phyloP scores from a whole-genome alignment of 306 rosid genomes.

The Fragaria ananassa region DNA sequence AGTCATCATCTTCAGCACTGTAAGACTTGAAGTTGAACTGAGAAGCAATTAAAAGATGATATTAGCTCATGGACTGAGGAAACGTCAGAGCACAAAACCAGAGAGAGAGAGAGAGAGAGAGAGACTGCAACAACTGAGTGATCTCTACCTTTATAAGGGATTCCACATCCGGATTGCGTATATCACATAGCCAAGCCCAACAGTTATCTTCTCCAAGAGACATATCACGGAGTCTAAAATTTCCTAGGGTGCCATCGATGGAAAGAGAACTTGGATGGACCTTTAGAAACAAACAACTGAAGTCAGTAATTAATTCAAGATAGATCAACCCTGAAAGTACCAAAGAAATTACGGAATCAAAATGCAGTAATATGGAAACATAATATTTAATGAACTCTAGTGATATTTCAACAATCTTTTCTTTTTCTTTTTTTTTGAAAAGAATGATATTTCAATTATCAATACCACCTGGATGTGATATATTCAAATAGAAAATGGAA shows the following conservation, averaged over 20 bases:
- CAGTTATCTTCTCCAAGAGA: constrained; percentile 70
- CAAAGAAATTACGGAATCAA: background rate
- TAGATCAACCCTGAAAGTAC: background rate
- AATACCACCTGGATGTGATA: constrained; percentile 3
- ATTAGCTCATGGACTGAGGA: background rate
- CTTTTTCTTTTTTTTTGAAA: no score
- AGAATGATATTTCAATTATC: background rate
- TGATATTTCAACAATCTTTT: background rate
- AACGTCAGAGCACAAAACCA: constrained; percentile 2
- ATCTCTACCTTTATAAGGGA: constrained; percentile 77
- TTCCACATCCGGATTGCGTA: constrained; percentile 91
- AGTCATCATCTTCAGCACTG: constrained; percentile 84
- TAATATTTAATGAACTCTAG: background rate
- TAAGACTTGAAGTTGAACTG: constrained; percentile 92
- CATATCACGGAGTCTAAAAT: constrained; percentile 81
- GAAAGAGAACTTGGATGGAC: constrained; percentile 90
- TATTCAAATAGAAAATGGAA: background rate
- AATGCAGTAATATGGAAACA: background rate
- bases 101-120: background rate
- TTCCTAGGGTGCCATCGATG: constrained; percentile 89
- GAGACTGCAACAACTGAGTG: background rate
- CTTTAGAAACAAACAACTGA: constrained; percentile 36
- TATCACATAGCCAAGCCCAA: constrained; percentile 97
- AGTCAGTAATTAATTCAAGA: constrained; percentile 15
- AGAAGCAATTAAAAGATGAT: constrained; percentile 28